Base-by-base conservation (phyloP, 2,329 filamentous ascomycete species). In the Trichoderma hamatum region DNA sequence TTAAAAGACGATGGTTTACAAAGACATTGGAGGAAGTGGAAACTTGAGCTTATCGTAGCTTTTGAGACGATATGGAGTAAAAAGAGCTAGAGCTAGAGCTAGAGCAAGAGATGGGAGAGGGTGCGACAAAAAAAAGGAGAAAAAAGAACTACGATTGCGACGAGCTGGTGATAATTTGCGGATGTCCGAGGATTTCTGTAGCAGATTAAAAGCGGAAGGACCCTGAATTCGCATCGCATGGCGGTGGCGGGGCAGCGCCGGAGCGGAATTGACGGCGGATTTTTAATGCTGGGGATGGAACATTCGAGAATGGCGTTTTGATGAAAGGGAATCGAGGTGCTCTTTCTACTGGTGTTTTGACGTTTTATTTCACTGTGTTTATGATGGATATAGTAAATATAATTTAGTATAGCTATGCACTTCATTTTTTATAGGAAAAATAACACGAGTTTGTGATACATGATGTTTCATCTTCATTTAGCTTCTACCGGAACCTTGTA, bases 221-320 rank as follows among this genome's bases (percentile, higher is more conserved):
- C 52, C 63, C 52, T 66, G 63, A 58, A 66, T 49, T 66, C 36
- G 4, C 30, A 30, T 30, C 30, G 36, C 34, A 60, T 61, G 60
- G 39, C 39, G 34, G 32, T 65, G 51, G 61, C 61, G 61, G 61
- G 61, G 60, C 36, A 39, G 16, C 10, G 14, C 46, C 28, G 54
- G 54, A 56, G 54, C 54, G 54, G 54, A 32, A 32, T 32, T 30
- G 21, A 24, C 19, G 36, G 58, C 58, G 60, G 28, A 34, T 67
- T 67, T 67, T 43, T 67, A 67, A 67, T 67, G 65, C 39, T 30
- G 30, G 56, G 46, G 63, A 39, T 64, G 56, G 65, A 67, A 67
- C 39, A 62, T 67, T 67, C 65, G 55, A 67, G 65, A 67, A 67
- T 34, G 32, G 10, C 30, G 0, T 43, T 43, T 24, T 28, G 10